phyloP scores from a whole-genome alignment of 2,329 filamentous ascomycete genomes.

The Botryotinia narcissicola region DNA sequence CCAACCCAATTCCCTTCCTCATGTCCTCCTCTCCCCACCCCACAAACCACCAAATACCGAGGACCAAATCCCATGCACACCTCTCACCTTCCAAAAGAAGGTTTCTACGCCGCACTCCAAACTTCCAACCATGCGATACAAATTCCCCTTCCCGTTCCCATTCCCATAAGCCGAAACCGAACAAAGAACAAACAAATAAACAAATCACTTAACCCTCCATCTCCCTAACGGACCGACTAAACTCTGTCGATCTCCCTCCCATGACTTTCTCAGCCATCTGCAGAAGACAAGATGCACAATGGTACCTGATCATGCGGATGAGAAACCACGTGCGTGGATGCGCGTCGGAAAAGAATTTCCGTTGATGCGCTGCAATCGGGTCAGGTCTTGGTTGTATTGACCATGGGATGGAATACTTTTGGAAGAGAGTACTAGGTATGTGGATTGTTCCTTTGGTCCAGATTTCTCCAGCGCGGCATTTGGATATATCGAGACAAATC shows the following conservation, averaged over 20 bases:
- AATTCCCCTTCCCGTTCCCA: too few relatives aligned
- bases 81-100: not conserved
- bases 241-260: not conserved
- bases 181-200: not conserved
- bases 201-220: not conserved
- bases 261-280: not conserved
- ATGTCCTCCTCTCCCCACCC: too few relatives aligned
- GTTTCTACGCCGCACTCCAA: not conserved
- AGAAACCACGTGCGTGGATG: not conserved
- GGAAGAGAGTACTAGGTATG: not conserved
- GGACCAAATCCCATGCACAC: not conserved
- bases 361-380: not conserved
- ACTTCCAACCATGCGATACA: not conserved
- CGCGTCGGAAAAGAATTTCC: not conserved
- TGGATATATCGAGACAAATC: fast-evolving
- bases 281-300: not conserved
- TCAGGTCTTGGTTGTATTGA: not conserved
- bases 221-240: not conserved
- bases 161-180: too few relatives aligned
- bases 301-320: not conserved
- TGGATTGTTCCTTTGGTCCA: not conserved
- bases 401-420: not conserved
- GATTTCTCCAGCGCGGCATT: fast-evolving
- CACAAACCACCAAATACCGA: not conserved
- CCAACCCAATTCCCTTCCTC: not conserved